Evolutionary conservation across 2,329 filamentous ascomycete genomes (phyloP).

Genomic region (Cadophora sp.): DNA sequence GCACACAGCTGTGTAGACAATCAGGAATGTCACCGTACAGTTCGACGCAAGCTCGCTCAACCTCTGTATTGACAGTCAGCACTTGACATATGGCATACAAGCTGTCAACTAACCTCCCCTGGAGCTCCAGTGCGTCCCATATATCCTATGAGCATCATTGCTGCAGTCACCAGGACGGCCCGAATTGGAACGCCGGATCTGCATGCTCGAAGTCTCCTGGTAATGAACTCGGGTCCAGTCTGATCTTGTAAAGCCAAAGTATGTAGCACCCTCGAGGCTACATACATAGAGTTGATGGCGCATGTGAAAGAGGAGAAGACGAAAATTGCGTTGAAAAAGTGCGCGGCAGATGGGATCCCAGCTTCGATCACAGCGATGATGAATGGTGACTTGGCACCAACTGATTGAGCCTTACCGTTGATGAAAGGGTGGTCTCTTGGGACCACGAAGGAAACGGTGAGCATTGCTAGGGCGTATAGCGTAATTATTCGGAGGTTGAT

Average conservation of each 20-base stretch:
- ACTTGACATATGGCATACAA: neutral
- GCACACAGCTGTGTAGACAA: slow-evolving; percentile 50
- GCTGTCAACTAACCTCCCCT: slow-evolving; percentile 44
- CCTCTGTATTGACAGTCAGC: slow-evolving; percentile 41
- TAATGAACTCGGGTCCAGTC: slow-evolving; percentile 51
- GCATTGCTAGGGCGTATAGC: slow-evolving; percentile 41
- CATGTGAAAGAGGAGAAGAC: slow-evolving; percentile 49
- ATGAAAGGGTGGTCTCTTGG: slow-evolving; percentile 50
- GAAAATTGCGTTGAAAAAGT: slow-evolving; percentile 51
- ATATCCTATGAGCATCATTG: slow-evolving; percentile 49
- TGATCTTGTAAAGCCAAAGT: slow-evolving; percentile 49
- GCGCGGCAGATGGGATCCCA: slow-evolving; percentile 46
- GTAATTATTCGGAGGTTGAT: slow-evolving; percentile 48
- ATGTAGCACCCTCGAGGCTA: slow-evolving; percentile 48
- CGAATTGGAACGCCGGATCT: slow-evolving; percentile 49
- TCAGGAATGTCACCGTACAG: slow-evolving; percentile 49
- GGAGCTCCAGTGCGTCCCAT: slow-evolving; percentile 49
- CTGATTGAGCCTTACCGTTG: slow-evolving; percentile 49
- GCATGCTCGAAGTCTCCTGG: slow-evolving; percentile 47
- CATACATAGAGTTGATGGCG: slow-evolving; percentile 50
- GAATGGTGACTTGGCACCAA: slow-evolving; percentile 48
- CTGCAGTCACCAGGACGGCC: slow-evolving; percentile 49
- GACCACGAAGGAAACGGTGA: slow-evolving; percentile 46
- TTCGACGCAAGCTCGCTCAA: slow-evolving; percentile 49
- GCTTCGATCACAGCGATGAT: slow-evolving; percentile 49